Base-by-base conservation (phyloP, 352 stramenopile species). In the Saprolegnia diclina region DNA sequence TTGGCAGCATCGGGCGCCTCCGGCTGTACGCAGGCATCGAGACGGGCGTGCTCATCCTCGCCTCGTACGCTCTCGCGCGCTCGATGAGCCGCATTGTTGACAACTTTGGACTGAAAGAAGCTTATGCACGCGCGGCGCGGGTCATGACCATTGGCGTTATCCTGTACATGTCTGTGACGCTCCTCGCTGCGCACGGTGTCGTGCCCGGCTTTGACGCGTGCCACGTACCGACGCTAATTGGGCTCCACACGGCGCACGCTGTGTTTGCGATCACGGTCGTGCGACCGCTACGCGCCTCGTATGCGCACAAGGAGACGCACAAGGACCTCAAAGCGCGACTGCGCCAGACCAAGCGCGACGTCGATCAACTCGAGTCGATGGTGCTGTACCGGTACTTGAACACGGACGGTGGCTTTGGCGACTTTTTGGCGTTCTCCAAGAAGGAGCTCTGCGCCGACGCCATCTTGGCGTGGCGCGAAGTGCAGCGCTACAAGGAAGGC, bases 381-480 rank as follows among this genome's bases (percentile, higher is more conserved):
- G 63, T 69, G 42, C 29, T 69, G n/a, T 69, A 69, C 42, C 63
- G 63, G 24, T 69, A 62, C 21, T 37, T 69, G 18, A 62, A 11
- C 13, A 69, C 63, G 11, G 13, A 57, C 11, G 63, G 46, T 4
- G 63, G 63, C 3, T 69, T 61, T 26, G 16, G 5, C 18, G 63
- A 29, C 2, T 57, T 69, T 59, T 32, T 69, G 29, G 46, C 42
- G 22, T 69, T 69, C n/a, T 61, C 14, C 16, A 52, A 52, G 13
- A 57, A 40, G 32, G 63, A 69, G 29, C 53, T 69, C 21, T 29
- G 18, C 10, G 21, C 63, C 18, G 63, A 69, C 29, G 29, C 54
- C 11, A n/a, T 69, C 7, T 38, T 69, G 32, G 63, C 63, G n/a
- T 69, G 63, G 63, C 32, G 61, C 4, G 45, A 62, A 22, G 63